Evolutionary conservation across 192 early-diverging fungal genomes (phyloP), one percentile per base, ranked within the genome.

Genomic region (Coemansia umbellata): DNA sequence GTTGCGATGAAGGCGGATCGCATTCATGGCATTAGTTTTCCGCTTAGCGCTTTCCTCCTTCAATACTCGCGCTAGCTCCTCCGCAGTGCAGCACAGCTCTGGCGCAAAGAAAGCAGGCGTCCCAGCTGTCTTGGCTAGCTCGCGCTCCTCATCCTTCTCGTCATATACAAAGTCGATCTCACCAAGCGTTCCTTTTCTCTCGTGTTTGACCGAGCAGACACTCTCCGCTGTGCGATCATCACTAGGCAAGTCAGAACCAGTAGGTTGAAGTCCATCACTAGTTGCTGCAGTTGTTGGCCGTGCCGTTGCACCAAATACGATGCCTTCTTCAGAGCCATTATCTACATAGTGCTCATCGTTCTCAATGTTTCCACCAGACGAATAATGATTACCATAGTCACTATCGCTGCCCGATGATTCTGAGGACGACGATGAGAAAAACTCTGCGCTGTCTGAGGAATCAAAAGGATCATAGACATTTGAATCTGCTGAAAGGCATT

Each of bases 91-190:
- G 72, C 95, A 98, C 15, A 97, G 78, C 69, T 98, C 96, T 15
- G 96, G 96, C 26, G 96, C 96, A 82, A 98, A 98, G 62, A 98
- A 98, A 2, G 96, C 94, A 2, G 96, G 96, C 15, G 87, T 90
- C 1, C 96, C 96, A 4, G 91, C 94, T 2, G 96, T 98, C 60
- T 93, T 93, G 35, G 89, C 87, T 32, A 98, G 79, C 67, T 97
- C 94, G 37, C 84, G 76, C 65, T 95, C 90, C 56, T 91, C 74
- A 9, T 63, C 66, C 60, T 78, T 60, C 14, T 78, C 74, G 74
- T 24, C 62, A 56, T 72, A 81, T 55, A 56, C 54, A 69, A 55
- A 62, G 53, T 52, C 43, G 33, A 63, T 77, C 47, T 51, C 71
- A 30, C 56, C 57, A 35, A 60, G 73, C 50, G 54, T 69, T 33